Evolutionary conservation across 2,329 filamentous ascomycete species (phyloP).

Genomic region (Curvularia sp.): DNA sequence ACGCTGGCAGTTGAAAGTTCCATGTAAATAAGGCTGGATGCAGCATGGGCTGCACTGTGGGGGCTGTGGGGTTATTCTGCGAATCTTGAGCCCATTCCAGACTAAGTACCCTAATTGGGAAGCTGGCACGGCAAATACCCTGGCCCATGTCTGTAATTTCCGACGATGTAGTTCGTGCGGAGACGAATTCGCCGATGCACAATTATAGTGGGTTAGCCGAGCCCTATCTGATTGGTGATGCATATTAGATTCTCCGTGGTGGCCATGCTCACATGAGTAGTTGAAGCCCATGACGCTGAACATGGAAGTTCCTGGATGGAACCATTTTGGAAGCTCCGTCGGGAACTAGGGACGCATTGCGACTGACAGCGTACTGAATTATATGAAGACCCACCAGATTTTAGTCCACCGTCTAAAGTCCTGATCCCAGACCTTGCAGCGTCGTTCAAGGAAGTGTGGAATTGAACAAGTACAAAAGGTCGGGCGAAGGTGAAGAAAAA

Average conservation of each 20-base stretch:
- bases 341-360: slow-evolving; percentile 18
- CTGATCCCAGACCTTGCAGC: not conserved
- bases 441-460: not conserved
- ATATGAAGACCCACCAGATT: slow-evolving; percentile 13
- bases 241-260: slow-evolving; percentile 9
- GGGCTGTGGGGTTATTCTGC: not conserved
- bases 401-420: slow-evolving; percentile 15
- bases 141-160: slow-evolving; percentile 10
- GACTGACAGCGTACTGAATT: slow-evolving; percentile 6
- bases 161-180: slow-evolving; percentile 14
- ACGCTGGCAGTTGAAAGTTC: not conserved
- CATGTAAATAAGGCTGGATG: slow-evolving; percentile 1
- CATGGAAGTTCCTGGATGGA: not conserved
- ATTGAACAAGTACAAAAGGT: slow-evolving; percentile 11
- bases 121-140: slow-evolving; percentile 9
- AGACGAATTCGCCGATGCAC: slow-evolving; percentile 10
- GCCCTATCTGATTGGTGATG: slow-evolving; percentile 7
- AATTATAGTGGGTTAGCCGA: slow-evolving; percentile 4
- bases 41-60: not conserved
- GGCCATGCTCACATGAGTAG: slow-evolving; percentile 10
- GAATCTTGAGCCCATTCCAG: not conserved
- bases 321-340: slow-evolving; percentile 7
- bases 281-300: slow-evolving; percentile 1
- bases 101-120: not conserved
- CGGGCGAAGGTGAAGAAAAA: not conserved